Evolutionary conservation across 1,139 yeast species (phyloP), one percentile per base, ranked within the genome.

Genomic region (Spathaspora sp.): DNA sequence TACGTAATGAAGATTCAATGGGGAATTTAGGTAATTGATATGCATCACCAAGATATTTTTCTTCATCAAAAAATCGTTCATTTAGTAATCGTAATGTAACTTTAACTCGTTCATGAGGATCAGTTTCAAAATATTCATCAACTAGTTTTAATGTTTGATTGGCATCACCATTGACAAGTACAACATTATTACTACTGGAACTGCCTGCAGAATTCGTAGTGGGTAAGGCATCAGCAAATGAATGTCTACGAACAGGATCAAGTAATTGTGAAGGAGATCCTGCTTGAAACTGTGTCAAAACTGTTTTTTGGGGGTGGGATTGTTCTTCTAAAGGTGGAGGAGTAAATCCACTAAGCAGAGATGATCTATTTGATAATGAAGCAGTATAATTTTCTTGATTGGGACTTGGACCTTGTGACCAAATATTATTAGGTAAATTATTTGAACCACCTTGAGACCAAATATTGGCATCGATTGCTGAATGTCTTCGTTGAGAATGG

Each of bases 21-120:
- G 78, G 76, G 54, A 73, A 72, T 49, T 68, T 69, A 6, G 78
- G 78, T 40, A 74, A 64, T 52, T 70, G 76, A 53, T 59, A 62
- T 37, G 65, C 59, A 41, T 68, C 73, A 31, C 60, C 53, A 46
- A 69, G 59, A 50, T 55, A 66, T 50, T 59, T 58, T 45, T 61
- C 66, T 46, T 65, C 70, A 41, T 60, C 62, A 38, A 56, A 58
- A 51, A 58, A 67, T 20, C 61, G 53, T 38, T 61, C 64, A 41
- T 61, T 56, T 24, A 67, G 51, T 26, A 59, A 54, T 26, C 52
- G 47, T 42, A 62, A 47, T 1, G 67, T 66, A 9, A 73, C 76
- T 46, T 69, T 65, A 15, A 74, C 77, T 39, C 79, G 55, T 51
- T 67, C 61, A 54, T 73, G 77, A n/a, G 68, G 66, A 51, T 74